Evolutionary conservation across 2,329 filamentous ascomycete genomes (phyloP).

Genomic region (Aspergillus unguis): DNA sequence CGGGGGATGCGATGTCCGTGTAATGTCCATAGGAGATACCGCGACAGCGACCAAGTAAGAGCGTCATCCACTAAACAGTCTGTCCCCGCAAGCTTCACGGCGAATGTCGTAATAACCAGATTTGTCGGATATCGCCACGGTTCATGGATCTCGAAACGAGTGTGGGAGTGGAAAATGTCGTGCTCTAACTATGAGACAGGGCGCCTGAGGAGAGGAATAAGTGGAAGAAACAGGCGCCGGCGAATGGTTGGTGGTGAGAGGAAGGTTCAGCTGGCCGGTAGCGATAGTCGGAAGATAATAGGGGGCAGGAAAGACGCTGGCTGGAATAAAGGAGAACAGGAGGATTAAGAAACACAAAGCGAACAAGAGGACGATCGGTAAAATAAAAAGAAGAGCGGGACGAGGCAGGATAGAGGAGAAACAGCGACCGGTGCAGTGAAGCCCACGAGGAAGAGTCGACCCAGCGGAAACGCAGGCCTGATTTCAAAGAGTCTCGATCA

Average conservation of each 20-base stretch:
- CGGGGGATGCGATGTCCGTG: conserved; percentile 25
- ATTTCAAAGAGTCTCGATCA: conserved; percentile 10
- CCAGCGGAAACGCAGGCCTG: conserved; percentile 6
- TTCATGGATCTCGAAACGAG: conserved; percentile 17
- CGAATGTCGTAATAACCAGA: conserved; percentile 13
- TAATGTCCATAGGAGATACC: conserved; percentile 25
- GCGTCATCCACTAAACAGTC: conserved; percentile 13
- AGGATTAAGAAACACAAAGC: conserved; percentile 1
- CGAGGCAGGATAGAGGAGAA: conserved; percentile 3
- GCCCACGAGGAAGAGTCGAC: conserved; percentile 3
- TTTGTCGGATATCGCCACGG: conserved; percentile 5
- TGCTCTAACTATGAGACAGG: not conserved
- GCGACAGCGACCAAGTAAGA: conserved; percentile 13
- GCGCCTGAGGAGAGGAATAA: not conserved
- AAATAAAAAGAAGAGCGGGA: not conserved
- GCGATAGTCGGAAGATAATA: conserved; percentile 8
- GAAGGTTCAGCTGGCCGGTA: conserved; percentile 7
- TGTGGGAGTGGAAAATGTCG: not conserved
- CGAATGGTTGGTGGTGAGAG: not conserved
- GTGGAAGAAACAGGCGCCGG: conserved; percentile 4
- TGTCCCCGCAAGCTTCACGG: conserved; percentile 16
- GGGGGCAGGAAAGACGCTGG: conserved; percentile 8
- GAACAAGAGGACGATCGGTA: not conserved
- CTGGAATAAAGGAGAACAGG: conserved; percentile 4
- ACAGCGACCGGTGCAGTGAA: conserved; percentile 2